Percentiles rank a stretch among this genome's conserved stretches.
Evolutionary conservation across 2,329 filamentous ascomycete genomes (phyloP).

Genomic region (Aspergillus puulaauensis): DNA sequence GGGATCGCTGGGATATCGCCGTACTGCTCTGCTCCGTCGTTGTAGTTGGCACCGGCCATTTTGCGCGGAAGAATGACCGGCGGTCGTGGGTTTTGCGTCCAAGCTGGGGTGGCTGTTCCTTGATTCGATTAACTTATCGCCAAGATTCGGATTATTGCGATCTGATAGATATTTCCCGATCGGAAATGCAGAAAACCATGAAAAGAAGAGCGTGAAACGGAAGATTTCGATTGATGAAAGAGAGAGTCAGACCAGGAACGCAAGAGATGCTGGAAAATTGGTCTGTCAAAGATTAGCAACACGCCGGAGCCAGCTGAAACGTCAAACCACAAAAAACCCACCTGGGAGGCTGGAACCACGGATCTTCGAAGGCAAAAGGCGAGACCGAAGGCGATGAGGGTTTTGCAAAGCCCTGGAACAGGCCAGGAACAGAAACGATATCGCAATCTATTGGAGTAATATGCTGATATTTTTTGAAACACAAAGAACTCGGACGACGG

Average conservation of each 20-base stretch:
- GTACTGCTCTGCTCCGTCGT: slow-evolving; percentile 7
- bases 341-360: slow-evolving; percentile 14
- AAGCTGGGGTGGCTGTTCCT: background rate
- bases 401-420: background rate
- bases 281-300: background rate
- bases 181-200: background rate
- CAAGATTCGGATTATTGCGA: background rate
- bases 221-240: background rate
- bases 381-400: background rate
- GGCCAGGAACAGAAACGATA: background rate
- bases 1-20: slow-evolving; percentile 13
- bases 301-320: slow-evolving; percentile 12
- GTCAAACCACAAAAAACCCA: background rate
- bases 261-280: background rate
- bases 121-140: background rate
- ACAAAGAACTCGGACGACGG: background rate
- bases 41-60: background rate
- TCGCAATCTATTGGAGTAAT: background rate
- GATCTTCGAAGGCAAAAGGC: slow-evolving; percentile 2
- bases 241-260: background rate
- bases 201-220: background rate
- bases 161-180: background rate
- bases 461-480: background rate
- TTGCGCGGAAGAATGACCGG: background rate
- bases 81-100: background rate